A percentile compares a stretch with the other conserved stretches of the same genome.
Evolutionary conservation across 176 grass and related monocot genomes (phyloP).

Genomic region (Oryza nivara): DNA sequence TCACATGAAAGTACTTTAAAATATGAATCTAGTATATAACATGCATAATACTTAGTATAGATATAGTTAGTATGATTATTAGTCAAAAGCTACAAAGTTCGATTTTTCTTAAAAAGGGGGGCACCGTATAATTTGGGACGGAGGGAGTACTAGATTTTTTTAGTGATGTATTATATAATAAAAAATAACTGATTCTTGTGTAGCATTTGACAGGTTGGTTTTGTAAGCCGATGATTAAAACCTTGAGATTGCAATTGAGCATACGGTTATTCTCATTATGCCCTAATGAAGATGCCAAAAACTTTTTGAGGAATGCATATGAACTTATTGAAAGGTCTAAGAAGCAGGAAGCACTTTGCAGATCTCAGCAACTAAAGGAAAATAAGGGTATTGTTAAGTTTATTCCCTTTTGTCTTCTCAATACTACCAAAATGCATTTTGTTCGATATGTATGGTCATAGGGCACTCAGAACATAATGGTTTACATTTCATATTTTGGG

Average conservation of each 20-base stretch:
- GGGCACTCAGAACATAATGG: conserved; percentile 29
- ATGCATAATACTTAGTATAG: no score
- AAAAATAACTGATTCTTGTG: conserved; percentile 49
- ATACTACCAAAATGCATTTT: conserved; percentile 13
- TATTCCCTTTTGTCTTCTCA: conserved; percentile 31
- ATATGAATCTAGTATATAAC: no score
- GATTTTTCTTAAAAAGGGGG: no score
- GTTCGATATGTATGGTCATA: background rate
- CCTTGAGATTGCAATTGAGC: conserved; percentile 69
- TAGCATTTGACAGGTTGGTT: conserved; percentile 88
- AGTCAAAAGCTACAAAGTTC: no score
- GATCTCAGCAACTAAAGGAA: conserved; percentile 55
- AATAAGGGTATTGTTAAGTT: conserved; percentile 59
- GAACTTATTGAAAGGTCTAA: conserved; percentile 76
- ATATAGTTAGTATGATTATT: no score
- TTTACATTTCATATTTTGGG: background rate
- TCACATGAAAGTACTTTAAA: no score
- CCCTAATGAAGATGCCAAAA: conserved; percentile 51
- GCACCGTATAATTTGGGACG: no score
- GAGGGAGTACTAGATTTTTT: background rate
- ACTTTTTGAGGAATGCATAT: conserved; percentile 52
- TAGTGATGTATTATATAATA: conserved; percentile 21
- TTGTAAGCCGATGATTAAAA: conserved; percentile 69
- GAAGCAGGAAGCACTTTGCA: conserved; percentile 67
- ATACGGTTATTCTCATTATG: conserved; percentile 78